Conservation (phyloP, 441 rosid species). For the Pelargonium cotyledonis region DNA sequence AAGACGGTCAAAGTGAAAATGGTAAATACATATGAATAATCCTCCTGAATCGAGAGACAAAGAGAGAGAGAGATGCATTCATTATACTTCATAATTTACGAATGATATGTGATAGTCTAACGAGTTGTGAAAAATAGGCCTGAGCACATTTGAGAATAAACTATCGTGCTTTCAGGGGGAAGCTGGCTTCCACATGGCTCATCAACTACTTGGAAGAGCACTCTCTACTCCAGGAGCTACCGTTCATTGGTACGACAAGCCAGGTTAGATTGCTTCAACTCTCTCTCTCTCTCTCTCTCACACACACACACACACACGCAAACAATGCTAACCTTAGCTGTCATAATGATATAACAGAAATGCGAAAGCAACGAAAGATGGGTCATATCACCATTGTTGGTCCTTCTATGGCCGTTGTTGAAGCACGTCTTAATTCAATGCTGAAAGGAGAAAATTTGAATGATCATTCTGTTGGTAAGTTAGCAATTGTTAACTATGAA, state of each 20-base stretch:
- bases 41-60: not conserved
- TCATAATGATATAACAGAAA: constrained; percentile 39
- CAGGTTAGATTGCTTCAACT: constrained; percentile 48
- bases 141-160: not conserved
- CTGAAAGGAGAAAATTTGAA: constrained; percentile 38
- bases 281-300: not conserved
- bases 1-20: not conserved
- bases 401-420: constrained; percentile 57
- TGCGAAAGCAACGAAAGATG: constrained; percentile 93
- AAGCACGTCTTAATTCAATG: constrained; percentile 52
- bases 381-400: constrained; percentile 90
- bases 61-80: too few species aligned
- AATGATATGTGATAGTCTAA: too few species aligned
- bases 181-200: constrained; percentile 60
- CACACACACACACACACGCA: not conserved
- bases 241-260: constrained; percentile 95
- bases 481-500: not conserved
- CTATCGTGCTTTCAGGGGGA: constrained; percentile 56
- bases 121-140: too few species aligned
- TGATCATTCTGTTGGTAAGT: constrained; percentile 37
- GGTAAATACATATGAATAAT: not conserved
- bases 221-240: constrained; percentile 60
- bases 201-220: constrained; percentile 62
- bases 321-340: constrained; percentile 1
- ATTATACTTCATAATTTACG: too few species aligned